Evolutionary conservation across 164 flowering plant genomes (phyloP).

Genomic region (Kalanchoe fedtschenkoi): DNA sequence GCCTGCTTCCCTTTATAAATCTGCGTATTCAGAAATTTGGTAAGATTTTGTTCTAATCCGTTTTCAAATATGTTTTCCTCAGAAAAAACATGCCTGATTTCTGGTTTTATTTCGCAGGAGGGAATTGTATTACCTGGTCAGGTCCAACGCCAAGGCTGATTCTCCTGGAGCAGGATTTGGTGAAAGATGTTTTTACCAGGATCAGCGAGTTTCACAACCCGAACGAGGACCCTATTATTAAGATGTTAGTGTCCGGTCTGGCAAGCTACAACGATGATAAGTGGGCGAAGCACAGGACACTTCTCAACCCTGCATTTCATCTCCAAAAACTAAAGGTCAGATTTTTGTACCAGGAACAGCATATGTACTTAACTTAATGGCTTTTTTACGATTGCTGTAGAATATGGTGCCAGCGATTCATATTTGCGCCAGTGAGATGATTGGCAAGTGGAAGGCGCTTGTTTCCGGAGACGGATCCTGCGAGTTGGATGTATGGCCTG

Average conservation of each 20-base stretch:
- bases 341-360: too few species aligned
- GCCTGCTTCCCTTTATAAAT: conserved; percentile 11
- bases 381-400: neutral
- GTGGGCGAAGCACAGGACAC: conserved; percentile 5
- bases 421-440: neutral
- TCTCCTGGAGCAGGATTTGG: conserved; percentile 1
- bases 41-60: neutral
- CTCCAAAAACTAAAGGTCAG: conserved; percentile 5
- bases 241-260: neutral
- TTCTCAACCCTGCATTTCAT: conserved; percentile 8
- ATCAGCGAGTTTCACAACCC: conserved; percentile 5
- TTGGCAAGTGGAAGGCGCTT: neutral
- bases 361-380: neutral
- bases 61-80: neutral
- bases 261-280: neutral
- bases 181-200: conserved; percentile 4
- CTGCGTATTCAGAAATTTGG: conserved; percentile 11
- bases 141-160: neutral
- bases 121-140: neutral
- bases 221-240: neutral
- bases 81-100: too few species aligned
- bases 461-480: conserved; percentile 4
- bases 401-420: conserved; percentile 4
- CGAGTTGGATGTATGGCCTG: conserved; percentile 22
- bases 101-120: neutral